Conservation (phyloP, 306 rosid genomes). For the Alnus rubra region DNA sequence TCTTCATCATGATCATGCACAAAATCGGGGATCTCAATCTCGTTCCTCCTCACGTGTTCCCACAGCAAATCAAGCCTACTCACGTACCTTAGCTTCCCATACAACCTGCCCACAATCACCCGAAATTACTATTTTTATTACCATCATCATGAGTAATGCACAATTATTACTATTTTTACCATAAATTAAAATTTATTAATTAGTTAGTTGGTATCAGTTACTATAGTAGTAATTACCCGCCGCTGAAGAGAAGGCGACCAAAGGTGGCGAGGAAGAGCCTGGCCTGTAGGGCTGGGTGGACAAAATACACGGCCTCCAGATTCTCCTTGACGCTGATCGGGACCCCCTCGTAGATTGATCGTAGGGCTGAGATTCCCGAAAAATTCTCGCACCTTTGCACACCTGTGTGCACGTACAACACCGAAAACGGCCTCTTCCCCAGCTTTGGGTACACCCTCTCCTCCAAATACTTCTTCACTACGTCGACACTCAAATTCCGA, state of each 20-base stretch:
- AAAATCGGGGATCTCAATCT: slow-evolving; percentile 75
- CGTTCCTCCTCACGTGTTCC: slow-evolving; percentile 77
- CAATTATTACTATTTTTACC: too few species aligned
- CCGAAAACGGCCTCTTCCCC: slow-evolving; percentile 57
- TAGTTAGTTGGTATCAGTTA: background rate
- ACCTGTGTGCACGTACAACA: slow-evolving; percentile 77
- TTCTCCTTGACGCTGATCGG: slow-evolving; percentile 69
- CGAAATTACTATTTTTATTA: too few species aligned
- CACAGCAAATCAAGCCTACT: slow-evolving; percentile 78
- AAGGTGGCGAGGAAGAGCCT: slow-evolving; percentile 89
- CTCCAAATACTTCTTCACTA: slow-evolving; percentile 64
- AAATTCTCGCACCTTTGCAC: slow-evolving; percentile 81
- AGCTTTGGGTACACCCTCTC: slow-evolving; percentile 67
- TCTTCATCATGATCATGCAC: slow-evolving; percentile 92
- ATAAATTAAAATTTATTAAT: too few species aligned
- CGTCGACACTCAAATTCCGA: slow-evolving; percentile 62
- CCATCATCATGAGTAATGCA: too few species aligned
- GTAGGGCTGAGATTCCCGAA: slow-evolving; percentile 75
- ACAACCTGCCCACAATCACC: slow-evolving; percentile 47
- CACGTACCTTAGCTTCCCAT: slow-evolving; percentile 75
- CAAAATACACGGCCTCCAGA: slow-evolving; percentile 73
- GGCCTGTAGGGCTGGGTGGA: slow-evolving; percentile 82
- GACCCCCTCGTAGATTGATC: slow-evolving; percentile 80
- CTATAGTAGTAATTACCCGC: slow-evolving; percentile 46
- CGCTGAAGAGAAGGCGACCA: slow-evolving; percentile 80